Base-by-base conservation (phyloP, 257 asterid genomes). In the Nicotiana paniculata region DNA sequence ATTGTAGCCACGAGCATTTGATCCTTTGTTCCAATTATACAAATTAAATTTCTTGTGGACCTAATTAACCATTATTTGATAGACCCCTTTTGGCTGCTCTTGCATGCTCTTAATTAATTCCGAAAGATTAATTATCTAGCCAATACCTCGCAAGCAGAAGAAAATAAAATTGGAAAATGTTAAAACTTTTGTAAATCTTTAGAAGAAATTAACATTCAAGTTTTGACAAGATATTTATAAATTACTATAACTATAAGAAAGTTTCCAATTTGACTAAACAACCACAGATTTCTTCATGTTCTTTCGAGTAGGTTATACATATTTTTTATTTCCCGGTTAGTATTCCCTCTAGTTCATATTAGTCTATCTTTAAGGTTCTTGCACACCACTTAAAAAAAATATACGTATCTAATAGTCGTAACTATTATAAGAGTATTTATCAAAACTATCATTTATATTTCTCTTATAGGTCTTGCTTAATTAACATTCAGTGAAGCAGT, bases 31-130 rank as follows among this genome's bases (percentile, higher is more conserved):
- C 62, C 61, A 48, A 46, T 74, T 74, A 72, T 74, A 24, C 39
- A 48, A 72, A 43, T 24, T 72, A 48, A 72, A 43, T 24, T 72
- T 72, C 4, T 72, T 13, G 62, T 48, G 62, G 62, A 26, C 79
- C 79, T 26, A 46, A 72, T 43, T 70, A 5, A 72, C 46, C 15
- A 72, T 72, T 72, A 46, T 46, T 72, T 72, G 61, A 46, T 43
- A 72, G 35, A 39, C 43, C 78, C 37, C 78, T 21, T 72, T 72
- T 43, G 79, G 79, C 61, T 72, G 79, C 59, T 72, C 33, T 70
- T 70, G 78, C 78, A 70, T 43, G 78, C 78, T 12, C 61, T 21
- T 46, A 9, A 21, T 39, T 12, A 9, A 39, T 39, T 21, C 33
- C 1, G 5, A 43, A 18, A 12, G 6, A 3, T 46, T 53, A 24